These are phyloP conservation scores for Podospora sp. DNA, from an alignment of 495 filamentous ascomycete species.

Conservation along the genomic window DNA sequence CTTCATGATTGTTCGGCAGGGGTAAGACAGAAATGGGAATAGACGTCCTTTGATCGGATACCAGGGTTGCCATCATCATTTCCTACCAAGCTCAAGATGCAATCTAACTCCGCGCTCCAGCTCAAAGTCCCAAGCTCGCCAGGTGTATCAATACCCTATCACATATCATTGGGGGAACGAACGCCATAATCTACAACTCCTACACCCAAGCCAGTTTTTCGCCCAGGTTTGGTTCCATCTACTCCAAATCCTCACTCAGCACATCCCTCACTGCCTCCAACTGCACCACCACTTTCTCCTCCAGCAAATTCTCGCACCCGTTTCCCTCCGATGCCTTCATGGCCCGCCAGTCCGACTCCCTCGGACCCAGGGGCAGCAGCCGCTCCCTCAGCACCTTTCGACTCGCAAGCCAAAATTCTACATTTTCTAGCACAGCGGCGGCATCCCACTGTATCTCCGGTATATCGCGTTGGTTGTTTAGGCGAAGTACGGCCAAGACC, in stretches of 20 bases:
- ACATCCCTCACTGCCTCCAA: constrained; percentile 58
- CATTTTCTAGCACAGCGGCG: constrained; percentile 69
- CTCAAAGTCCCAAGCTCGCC: neutral
- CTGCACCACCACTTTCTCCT: constrained; percentile 71
- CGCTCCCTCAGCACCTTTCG: constrained; percentile 63
- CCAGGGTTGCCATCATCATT: neutral
- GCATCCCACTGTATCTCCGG: constrained; percentile 71
- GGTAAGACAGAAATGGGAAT: neutral
- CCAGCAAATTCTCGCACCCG: constrained; percentile 61
- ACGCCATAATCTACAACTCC: neutral
- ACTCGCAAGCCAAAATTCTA: constrained; percentile 71
- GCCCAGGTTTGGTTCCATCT: neutral
- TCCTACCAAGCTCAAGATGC: too few species aligned
- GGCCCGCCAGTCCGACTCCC: constrained; percentile 67
- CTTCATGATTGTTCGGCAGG: neutral
- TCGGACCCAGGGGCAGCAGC: constrained; percentile 68
- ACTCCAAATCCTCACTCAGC: constrained; percentile 44
- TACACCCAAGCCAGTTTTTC: neutral
- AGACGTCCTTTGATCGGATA: neutral
- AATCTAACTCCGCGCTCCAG: too few species aligned
- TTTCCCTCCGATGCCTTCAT: constrained; percentile 38
- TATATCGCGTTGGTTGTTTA: constrained; percentile 64
- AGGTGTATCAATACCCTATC: neutral
- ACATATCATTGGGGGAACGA: neutral
- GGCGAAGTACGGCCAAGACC: constrained; percentile 64